Evolutionary conservation across 768 basidiomycete species (phyloP).

Genomic region (Rhodotorula toruloides): DNA sequence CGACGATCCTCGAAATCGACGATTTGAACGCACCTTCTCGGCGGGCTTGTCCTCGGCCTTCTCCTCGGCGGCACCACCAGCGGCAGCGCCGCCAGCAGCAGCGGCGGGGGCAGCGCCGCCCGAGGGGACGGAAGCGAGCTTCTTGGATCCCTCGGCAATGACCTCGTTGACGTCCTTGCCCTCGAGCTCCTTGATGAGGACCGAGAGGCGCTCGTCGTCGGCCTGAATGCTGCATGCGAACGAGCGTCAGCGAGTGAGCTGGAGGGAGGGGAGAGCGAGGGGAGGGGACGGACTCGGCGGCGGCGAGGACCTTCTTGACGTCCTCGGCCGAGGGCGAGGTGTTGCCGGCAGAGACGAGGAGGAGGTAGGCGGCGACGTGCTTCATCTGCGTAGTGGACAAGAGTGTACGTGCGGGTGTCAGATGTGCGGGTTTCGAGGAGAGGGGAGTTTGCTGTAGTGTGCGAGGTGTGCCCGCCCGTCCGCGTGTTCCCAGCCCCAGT

Average conservation of each 20-base stretch:
- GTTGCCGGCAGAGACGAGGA: slow-evolving; percentile 92
- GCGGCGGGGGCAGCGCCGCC: slow-evolving; percentile 63
- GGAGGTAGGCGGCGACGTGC: slow-evolving; percentile 61
- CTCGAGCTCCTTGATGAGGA: slow-evolving; percentile 79
- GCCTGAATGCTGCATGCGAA: slow-evolving; percentile 60
- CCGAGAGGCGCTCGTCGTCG: slow-evolving; percentile 72
- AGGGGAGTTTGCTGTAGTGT: background rate
- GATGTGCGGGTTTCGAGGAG: background rate
- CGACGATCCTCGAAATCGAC: background rate
- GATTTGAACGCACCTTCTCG: slow-evolving; percentile 21
- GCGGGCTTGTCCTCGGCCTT: slow-evolving; percentile 70
- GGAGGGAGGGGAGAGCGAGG: background rate
- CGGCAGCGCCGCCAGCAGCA: slow-evolving; percentile 54
- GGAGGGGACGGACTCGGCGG: slow-evolving; percentile 56
- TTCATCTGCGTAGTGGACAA: slow-evolving; percentile 22
- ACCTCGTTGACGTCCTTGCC: slow-evolving; percentile 86
- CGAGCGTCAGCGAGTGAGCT: background rate
- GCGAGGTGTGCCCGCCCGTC: background rate
- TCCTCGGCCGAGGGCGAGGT: slow-evolving; percentile 75
- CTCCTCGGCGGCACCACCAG: slow-evolving; percentile 63
- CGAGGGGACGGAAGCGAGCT: slow-evolving; percentile 95
- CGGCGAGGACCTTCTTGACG: slow-evolving; percentile 75
- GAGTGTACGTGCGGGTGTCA: background rate
- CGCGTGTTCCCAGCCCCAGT: too few relatives aligned
- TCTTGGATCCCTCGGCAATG: slow-evolving; percentile 85